Base-by-base conservation (phyloP, 805 yeast genomes). In the Danielozyma ontarioensis region DNA sequence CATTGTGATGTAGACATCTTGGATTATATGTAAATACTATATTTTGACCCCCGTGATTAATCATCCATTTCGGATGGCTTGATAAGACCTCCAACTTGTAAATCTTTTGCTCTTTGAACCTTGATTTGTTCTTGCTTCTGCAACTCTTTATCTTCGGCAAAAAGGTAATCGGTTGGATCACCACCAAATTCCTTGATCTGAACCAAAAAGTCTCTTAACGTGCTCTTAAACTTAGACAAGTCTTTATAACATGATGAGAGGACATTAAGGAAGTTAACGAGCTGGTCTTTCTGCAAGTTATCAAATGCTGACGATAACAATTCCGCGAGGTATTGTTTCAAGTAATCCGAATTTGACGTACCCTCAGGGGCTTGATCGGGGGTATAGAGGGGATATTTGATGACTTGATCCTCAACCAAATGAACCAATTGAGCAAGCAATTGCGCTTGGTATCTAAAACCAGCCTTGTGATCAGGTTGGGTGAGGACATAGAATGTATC, bases 181-280 rank as follows among this genome's bases (percentile, higher is more conserved):
- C 97, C 97, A 39, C 97, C 98, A 53, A 75, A 78, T 62, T 90
- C 95, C 63, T 88, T 89, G 59, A 90, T 85, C 67, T 93, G 97
- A 27, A 93, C 94, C 57, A 93, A 73, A 76, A 93, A 93, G 63
- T 93, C 99, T 62, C 97, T 81, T 48, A 93, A 70, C 8, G 83
- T 81, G 33, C 86, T 86, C 60, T 78, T 80, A 68, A 93, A 93
- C 54, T 78, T 83, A 41, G 59, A 56, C 39, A 79, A 80, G 50
- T 86, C 93, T 38, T 74, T 78, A 53, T 86, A 86, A 34, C 81
- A 79, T 12, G 75, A 59, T 25, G 84, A 75, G 55, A 93, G 71
- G 4, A 88, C 95, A 45, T 74, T 73, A 39, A 93, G 72, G 63
- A 93, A 93, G 46, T 76, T 83, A 30, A 80, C 69, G 36, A 93